Evolutionary conservation across 2,329 filamentous ascomycete species (phyloP), one percentile per base, ranked within the genome.

Genomic region (Ascochyta pisi): DNA sequence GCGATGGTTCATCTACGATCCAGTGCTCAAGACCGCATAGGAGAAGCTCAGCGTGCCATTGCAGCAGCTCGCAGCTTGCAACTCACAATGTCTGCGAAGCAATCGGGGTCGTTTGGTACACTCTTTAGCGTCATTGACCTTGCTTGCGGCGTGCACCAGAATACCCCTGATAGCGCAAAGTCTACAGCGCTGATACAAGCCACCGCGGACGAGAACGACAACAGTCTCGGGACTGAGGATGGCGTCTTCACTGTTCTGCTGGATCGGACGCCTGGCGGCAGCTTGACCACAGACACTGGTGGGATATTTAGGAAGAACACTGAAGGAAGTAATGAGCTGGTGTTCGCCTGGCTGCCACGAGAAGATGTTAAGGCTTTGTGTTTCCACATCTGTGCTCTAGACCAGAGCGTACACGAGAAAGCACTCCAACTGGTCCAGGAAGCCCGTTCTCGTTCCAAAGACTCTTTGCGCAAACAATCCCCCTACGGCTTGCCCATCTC

Each of bases 41-140:
- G 90, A 60, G 83, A 88, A 55, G 86, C 91, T 29, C 89, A 92
- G 65, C 82, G 84, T 40, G 90, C 89, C 48, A 84, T 94, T 61
- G 90, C 90, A n/a, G 84, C 88, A 46, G 89, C 87, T 6, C 82
- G 88, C 55, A 90, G 88, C 63, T 83, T 88, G 50, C 90, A 94
- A 68, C 79, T 90, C 10, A 84, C 90, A 35, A 80, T 83, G 3
- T 76, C 77, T 1, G 81, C 83, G n/a, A 80, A 84, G 50, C 80
- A 83, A 39, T 83, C 91, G 35, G 84, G 86, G 6, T 89, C 91
- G 64, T 81, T 92, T 15, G 83, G 86, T 50, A 81, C 87, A 2
- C 73, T 93, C 45, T 81, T 87, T 12, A 81, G 90, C 49, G 81
- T 89, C 41, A 78, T 92, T 16, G 89, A 93, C 68, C 80, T 93